Conservation (phyloP, 768 basidiomycete genomes). For the Termitomyces sp. region DNA sequence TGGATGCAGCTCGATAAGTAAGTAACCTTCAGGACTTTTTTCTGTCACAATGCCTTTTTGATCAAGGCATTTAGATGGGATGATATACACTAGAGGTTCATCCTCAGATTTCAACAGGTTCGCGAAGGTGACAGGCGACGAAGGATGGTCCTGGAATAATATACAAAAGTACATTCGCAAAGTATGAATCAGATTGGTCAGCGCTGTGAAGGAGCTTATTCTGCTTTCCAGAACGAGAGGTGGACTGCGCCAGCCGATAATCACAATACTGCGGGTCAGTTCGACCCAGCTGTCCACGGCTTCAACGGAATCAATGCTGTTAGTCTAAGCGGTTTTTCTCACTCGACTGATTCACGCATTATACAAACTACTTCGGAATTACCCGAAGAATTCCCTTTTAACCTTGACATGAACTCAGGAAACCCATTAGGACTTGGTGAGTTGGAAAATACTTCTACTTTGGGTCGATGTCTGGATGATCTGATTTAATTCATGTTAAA, state of each 20-base stretch:
- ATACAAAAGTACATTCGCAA: conserved; percentile 12
- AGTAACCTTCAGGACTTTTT: neutral
- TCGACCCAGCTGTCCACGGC: conserved; percentile 20
- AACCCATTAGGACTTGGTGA: conserved; percentile 37
- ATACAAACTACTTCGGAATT: conserved; percentile 32
- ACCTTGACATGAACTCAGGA: conserved; percentile 41
- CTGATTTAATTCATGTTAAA: neutral
- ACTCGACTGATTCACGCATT: conserved; percentile 28
- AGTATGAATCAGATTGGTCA: neutral
- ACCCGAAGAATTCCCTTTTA: conserved; percentile 34
- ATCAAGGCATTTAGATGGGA: conserved; percentile 13
- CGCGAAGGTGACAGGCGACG: conserved; percentile 22
- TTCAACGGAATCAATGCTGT: conserved; percentile 25
- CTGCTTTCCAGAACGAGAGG: conserved; percentile 23
- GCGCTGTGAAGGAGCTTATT: neutral
- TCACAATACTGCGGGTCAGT: conserved; percentile 27
- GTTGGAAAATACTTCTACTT: conserved; percentile 9
- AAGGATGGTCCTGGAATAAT: conserved; percentile 28
- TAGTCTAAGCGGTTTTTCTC: conserved; percentile 22
- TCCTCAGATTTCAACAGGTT: conserved; percentile 25
- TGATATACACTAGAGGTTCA: conserved; percentile 24
- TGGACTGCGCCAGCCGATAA: conserved; percentile 20
- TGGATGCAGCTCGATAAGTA: conserved; percentile 30
- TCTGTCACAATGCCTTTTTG: neutral
- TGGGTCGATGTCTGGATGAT: neutral